These are phyloP conservation scores for Sporopachydermia lactativora DNA, from an alignment of 805 yeast genomes.

Conservation along the genomic window DNA sequence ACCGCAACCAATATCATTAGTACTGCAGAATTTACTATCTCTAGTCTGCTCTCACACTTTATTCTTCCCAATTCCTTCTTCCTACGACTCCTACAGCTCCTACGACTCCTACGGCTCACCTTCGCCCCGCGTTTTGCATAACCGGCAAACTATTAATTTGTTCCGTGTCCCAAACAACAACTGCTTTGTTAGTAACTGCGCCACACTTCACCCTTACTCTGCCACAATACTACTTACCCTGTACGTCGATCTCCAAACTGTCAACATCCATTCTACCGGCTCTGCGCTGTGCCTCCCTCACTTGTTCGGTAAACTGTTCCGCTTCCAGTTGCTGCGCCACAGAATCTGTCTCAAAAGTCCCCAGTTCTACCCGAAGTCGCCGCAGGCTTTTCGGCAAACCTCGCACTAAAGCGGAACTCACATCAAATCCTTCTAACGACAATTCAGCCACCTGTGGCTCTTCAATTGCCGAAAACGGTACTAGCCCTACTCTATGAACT, in stretches of 20 bases:
- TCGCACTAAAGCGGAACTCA: conserved; percentile 8
- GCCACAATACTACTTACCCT: neutral
- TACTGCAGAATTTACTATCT: too few species aligned
- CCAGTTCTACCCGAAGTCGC: conserved; percentile 6
- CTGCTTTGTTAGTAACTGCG: too few species aligned
- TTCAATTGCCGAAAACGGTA: conserved; percentile 9
- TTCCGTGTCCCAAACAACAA: too few species aligned
- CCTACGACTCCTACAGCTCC: too few species aligned
- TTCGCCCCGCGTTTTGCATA: too few species aligned
- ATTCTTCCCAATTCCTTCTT: too few species aligned
- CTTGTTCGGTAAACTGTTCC: conserved; percentile 1
- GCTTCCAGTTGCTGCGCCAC: neutral
- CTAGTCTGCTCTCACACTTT: too few species aligned
- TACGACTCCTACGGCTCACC: too few species aligned
- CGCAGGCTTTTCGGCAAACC: conserved; percentile 6
- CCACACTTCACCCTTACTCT: too few species aligned
- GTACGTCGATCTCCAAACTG: neutral
- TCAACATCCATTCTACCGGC: neutral
- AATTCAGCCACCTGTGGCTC: conserved; percentile 3
- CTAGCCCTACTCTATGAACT: neutral
- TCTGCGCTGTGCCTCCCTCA: neutral
- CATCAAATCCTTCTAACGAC: conserved; percentile 6
- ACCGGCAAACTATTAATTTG: too few species aligned
- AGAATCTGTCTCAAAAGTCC: conserved; percentile 4
- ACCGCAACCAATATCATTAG: too few species aligned